Evolutionary conservation across 352 stramenopile species (phyloP), one percentile per base, ranked within the genome.

Genomic region (Aphanomyces invadans): DNA sequence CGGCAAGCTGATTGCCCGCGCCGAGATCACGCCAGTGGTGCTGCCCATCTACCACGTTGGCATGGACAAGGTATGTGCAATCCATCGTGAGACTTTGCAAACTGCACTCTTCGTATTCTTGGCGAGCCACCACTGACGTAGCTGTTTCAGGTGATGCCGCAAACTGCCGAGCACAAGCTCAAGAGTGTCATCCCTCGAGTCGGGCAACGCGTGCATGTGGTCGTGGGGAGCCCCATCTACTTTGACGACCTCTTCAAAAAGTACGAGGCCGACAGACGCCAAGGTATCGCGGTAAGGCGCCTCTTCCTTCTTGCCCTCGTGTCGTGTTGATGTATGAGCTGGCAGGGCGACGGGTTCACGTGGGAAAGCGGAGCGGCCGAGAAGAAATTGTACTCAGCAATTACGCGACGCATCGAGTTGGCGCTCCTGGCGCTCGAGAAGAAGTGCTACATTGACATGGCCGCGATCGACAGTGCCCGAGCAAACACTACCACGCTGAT

Each of bases 11-110:
- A 90, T 95, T 57, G 83, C 83, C 25, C 83, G 86, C 53, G 80
- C 83, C 0, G 77, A 77, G 19, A 71, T 80, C 53, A 75, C 77
- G 28, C 83, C 83, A 11, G 73, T 95, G 57, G 87, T 95, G 45
- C 71, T 95, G 51, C 87, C 87, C 7, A 76, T 93, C 69, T 95
- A 95, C 65, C 85, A 94, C 71, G 70, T 81, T 65, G 91, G 92
- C 72, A 93, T 95, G 83, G 80, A 94, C 68, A 71, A 87, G 10
- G 29, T 67, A 32, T 26, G 60, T 49, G 4, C n/a, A 38, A 15
- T 17, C 12, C n/a, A 15, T 36, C 29, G 51, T 38, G 5, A 15
- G n/a, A 28, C 51, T 2, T 12, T 59, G n/a, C n/a, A 21, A n/a
- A n/a, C n/a, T n/a, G n/a, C n/a, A n/a, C n/a, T n/a, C n/a, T n/a